Percentiles rank a stretch among this genome's conserved stretches.
Conservation (phyloP, 2,329 filamentous ascomycete genomes). For the Xylaria sp. region DNA sequence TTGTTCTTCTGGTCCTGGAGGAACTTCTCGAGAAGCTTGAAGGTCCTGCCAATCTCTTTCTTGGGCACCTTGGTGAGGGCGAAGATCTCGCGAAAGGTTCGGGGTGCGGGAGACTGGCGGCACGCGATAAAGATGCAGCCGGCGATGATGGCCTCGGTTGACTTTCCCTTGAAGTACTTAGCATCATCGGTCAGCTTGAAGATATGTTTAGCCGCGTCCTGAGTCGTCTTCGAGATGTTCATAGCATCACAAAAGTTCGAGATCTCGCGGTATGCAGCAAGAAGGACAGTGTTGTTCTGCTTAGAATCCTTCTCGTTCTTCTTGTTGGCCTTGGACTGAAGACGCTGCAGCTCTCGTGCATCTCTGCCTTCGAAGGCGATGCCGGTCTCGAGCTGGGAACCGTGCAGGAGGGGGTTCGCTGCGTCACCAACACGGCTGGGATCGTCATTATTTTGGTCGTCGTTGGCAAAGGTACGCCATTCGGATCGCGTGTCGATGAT, state of each 20-base stretch:
- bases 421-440: constrained; percentile 97
- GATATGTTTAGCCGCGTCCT: constrained; percentile 87
- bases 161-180: constrained; percentile 92
- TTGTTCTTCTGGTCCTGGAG: constrained; percentile 58
- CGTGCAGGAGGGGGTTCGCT: constrained; percentile 82
- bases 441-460: constrained; percentile 93
- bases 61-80: constrained; percentile 89
- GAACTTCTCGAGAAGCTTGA: constrained; percentile 88
- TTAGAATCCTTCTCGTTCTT: constrained; percentile 69
- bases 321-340: constrained; percentile 63
- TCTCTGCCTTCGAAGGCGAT: constrained; percentile 76
- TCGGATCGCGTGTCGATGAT: constrained; percentile 95
- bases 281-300: constrained; percentile 54
- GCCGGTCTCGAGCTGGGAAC: constrained; percentile 79
- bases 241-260: constrained; percentile 80
- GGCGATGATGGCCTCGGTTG: constrained; percentile 87
- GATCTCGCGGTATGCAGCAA: constrained; percentile 86
- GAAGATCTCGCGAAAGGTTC: constrained; percentile 92
- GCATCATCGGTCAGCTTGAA: constrained; percentile 93
- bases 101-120: constrained; percentile 77
- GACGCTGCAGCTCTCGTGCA: constrained; percentile 62
- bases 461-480: constrained; percentile 98
- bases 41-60: constrained; percentile 94
- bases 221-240: constrained; percentile 72
- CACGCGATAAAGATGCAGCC: constrained; percentile 98